Evolutionary conservation across 2,329 filamentous ascomycete genomes (phyloP).

Genomic region (Trichoderma aggressivum): DNA sequence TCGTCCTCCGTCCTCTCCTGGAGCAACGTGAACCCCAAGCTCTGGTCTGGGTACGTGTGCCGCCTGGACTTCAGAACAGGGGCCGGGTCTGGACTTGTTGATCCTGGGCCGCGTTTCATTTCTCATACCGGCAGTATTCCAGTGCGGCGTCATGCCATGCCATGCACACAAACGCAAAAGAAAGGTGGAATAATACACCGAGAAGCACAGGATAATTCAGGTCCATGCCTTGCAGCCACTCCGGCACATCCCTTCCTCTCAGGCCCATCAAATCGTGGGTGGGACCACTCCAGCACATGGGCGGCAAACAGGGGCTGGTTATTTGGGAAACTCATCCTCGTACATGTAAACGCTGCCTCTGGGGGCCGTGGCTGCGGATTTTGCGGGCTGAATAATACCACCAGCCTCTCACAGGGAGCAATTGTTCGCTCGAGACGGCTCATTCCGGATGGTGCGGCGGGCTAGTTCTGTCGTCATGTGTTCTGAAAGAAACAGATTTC

Average conservation of each 20-base stretch:
- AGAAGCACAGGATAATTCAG: not conserved
- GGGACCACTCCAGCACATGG: slow-evolving; percentile 8
- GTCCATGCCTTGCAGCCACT: not conserved
- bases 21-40: not conserved
- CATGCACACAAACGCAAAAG: not conserved
- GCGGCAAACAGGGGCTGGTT: slow-evolving; percentile 10
- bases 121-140: not conserved
- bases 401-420: not conserved
- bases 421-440: not conserved
- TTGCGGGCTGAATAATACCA: slow-evolving; percentile 8
- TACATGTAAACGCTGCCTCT: not conserved
- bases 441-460: slow-evolving; percentile 4
- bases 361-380: not conserved
- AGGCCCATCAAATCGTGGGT: not conserved
- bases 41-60: not conserved
- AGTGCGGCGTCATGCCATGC: not conserved
- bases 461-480: slow-evolving; percentile 7
- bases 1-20: not conserved
- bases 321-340: not conserved
- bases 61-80: not conserved
- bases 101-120: slow-evolving; percentile 10
- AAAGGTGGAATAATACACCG: not conserved
- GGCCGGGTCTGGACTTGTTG: not conserved
- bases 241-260: slow-evolving; percentile 4
- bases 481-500: not conserved